Evolutionary conservation across 257 asterid species (phyloP).

Genomic region (Sherardia arvensis): DNA sequence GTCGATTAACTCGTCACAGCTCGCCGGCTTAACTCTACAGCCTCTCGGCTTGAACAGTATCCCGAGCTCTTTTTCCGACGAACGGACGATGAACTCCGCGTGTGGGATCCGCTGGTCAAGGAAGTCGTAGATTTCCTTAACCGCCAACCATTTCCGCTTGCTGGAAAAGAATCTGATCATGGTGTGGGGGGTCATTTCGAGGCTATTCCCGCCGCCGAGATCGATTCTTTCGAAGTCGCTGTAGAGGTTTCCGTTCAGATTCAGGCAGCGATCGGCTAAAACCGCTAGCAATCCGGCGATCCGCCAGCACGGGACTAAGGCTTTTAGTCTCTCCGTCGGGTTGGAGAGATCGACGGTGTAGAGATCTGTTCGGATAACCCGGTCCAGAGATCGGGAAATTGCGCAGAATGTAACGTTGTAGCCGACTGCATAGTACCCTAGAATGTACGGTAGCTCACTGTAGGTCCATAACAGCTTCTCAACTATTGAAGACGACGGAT

Average conservation of each 20-base stretch:
- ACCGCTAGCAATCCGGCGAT: slow-evolving; percentile 33
- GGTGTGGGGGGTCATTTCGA: slow-evolving; percentile 34
- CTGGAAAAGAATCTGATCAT: slow-evolving; percentile 17
- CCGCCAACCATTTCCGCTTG: slow-evolving; percentile 26
- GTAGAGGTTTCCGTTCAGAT: slow-evolving; percentile 8
- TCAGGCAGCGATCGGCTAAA: slow-evolving; percentile 27
- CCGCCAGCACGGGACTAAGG: slow-evolving; percentile 37
- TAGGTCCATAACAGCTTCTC: slow-evolving; percentile 37
- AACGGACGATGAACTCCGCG: slow-evolving; percentile 25
- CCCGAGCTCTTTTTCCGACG: slow-evolving; percentile 31
- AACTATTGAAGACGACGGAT: slow-evolving; percentile 30
- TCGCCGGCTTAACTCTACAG: slow-evolving; percentile 23
- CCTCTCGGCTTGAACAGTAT: slow-evolving; percentile 39
- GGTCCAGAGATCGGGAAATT: slow-evolving; percentile 29
- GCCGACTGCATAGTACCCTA: slow-evolving; percentile 41
- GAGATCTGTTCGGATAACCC: slow-evolving; percentile 35
- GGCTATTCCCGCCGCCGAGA: slow-evolving; percentile 21
- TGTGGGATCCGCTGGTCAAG: slow-evolving; percentile 36
- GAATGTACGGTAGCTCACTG: slow-evolving; percentile 30
- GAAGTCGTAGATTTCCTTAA: slow-evolving; percentile 37
- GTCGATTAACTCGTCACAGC: slow-evolving; percentile 26
- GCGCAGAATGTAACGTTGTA: slow-evolving; percentile 35
- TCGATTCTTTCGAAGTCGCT: slow-evolving; percentile 35
- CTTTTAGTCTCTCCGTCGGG: slow-evolving; percentile 30
- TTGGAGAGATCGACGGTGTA: slow-evolving; percentile 31